These are phyloP conservation scores for Calonectria hawksworthii DNA, from an alignment of 2,329 filamentous ascomycete genomes.

Conservation along the genomic window DNA sequence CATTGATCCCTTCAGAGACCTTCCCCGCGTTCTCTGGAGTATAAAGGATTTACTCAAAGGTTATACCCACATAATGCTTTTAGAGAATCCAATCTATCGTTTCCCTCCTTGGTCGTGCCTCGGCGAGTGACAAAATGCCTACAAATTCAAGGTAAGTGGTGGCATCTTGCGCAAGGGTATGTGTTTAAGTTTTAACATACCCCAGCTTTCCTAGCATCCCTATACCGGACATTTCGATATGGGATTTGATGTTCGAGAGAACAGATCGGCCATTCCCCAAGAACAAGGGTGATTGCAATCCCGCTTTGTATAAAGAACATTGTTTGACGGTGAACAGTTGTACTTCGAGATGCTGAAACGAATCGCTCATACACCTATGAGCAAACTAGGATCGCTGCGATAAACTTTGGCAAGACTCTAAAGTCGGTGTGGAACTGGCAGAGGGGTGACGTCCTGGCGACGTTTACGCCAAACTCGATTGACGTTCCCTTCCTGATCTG, in stretches of 20 bases:
- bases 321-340: not conserved
- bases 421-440: not conserved
- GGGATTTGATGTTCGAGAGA: not conserved
- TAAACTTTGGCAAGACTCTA: not conserved
- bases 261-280: not conserved
- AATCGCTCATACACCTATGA: not conserved
- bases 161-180: too few relatives aligned
- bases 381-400: not conserved
- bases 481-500: not conserved
- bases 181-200: too few relatives aligned
- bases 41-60: too few relatives aligned
- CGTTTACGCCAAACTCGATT: not conserved
- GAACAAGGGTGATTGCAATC: not conserved
- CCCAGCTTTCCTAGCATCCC: too few relatives aligned
- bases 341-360: not conserved
- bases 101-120: too few relatives aligned
- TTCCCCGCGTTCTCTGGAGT: too few relatives aligned
- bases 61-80: too few relatives aligned
- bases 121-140: too few relatives aligned
- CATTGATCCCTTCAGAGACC: too few relatives aligned
- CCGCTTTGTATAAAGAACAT: not conserved
- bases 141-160: too few relatives aligned
- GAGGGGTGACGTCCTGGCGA: not conserved
- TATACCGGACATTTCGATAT: not conserved
- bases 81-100: too few relatives aligned